These are phyloP conservation scores for Dipteronia dyeriana DNA, from an alignment of 345 rosid species.

Conservation along the genomic window DNA sequence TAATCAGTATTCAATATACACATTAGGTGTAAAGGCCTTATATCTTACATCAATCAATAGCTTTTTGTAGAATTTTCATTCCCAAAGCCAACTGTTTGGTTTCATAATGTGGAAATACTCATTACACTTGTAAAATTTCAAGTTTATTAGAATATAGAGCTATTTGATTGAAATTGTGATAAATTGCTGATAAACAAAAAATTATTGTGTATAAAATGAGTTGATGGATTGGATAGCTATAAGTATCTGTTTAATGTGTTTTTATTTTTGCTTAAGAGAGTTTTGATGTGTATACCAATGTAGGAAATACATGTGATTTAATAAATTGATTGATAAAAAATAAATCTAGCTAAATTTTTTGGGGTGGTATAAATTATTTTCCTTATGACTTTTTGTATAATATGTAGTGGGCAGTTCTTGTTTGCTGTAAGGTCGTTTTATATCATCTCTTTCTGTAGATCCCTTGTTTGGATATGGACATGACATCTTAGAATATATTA, in stretches of 20 bases:
- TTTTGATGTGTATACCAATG: background rate
- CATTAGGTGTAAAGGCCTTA: background rate
- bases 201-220: background rate
- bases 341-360: background rate
- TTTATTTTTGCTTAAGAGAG: background rate
- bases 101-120: background rate
- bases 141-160: background rate
- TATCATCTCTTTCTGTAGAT: constrained; percentile 1
- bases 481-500: constrained; percentile 36
- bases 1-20: background rate
- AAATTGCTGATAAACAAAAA: background rate
- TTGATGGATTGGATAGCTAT: constrained; percentile 4
- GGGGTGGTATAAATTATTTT: background rate
- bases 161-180: background rate
- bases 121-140: background rate
- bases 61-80: constrained; percentile 6
- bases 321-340: background rate
- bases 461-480: background rate
- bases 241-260: background rate
- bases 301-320: background rate
- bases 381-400: background rate
- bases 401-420: background rate
- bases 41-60: background rate
- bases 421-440: background rate
- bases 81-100: background rate